Base-by-base conservation (phyloP, 176 grass and related monocot genomes). In the Triticum turgidum region DNA sequence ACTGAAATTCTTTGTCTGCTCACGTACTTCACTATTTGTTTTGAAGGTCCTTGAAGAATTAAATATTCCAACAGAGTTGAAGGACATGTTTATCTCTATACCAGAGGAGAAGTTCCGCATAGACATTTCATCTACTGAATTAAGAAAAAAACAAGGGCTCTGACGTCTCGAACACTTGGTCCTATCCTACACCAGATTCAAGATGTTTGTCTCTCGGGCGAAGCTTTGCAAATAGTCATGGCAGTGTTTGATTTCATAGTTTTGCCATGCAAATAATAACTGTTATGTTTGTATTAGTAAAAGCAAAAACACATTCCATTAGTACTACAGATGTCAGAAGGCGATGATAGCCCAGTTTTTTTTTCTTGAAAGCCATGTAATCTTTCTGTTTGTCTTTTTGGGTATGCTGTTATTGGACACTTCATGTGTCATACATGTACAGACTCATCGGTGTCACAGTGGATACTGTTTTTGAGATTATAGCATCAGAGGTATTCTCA, bases 121-220 rank as follows among this genome's bases (percentile, higher is more conserved):
- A 29, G 94, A 94, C 86, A 91, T 98, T 85, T 98, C 94, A 86
- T 96, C 94, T 41, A 96, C 92, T 14, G 89, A 98, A 65, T 54
- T 98, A 89, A 89, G 97, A 86, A 88, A 94, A 71, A 85, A 20
- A 17, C 78, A 73, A 58, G 76, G 65, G 44, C 59, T 84, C 18
- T 94, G 83, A 94, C 78, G 14, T 84, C 76, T 68, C 38, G 42
- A 70, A 77, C 18, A 30, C 37, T 14, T 45, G 17, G 11, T 45
- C 51, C 24, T 80, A 17, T 52, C 62, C 10, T 34, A 71, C 44
- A 75, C 15, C 7, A 69, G 61, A 38, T 87, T 75, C 47, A 69
- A 69, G 49, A 63, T 79, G 38, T 52, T 37, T 83, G 20, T 82
- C 11, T 67, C 33, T 61, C 77, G 35, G 9, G 11, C 12, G 15